Conservation (phyloP, 169 alveolate genomes). For the Babesia caballi region DNA sequence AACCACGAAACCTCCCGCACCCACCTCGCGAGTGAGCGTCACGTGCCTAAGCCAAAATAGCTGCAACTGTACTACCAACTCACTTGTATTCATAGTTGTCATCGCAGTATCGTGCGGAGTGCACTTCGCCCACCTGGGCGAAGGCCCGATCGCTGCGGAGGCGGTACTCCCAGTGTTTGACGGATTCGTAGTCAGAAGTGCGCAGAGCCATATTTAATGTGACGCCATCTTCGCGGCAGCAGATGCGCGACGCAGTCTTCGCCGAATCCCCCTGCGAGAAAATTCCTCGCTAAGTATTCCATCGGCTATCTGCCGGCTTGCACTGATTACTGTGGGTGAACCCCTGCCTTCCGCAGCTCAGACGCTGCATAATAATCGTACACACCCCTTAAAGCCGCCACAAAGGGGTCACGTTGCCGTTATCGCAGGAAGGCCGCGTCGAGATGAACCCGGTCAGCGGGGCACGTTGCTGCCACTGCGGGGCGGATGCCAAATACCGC, state of each 20-base stretch:
- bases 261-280: background rate
- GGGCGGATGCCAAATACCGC: constrained; percentile 30
- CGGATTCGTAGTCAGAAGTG: background rate
- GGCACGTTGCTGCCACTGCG: constrained; percentile 31
- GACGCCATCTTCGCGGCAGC: background rate
- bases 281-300: background rate
- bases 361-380: background rate
- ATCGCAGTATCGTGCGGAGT: constrained; percentile 25
- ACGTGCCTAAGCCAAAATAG: constrained; percentile 10
- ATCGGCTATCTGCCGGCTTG: background rate
- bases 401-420: background rate
- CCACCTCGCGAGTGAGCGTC: constrained; percentile 33
- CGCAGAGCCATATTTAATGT: constrained; percentile 13
- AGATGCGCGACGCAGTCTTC: background rate
- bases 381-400: background rate
- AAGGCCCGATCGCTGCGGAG: constrained; percentile 24
- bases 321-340: too few species aligned
- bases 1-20: background rate
- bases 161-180: constrained; percentile 53
- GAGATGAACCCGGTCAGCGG: background rate
- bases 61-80: background rate
- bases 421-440: background rate
- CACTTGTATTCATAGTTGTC: constrained; percentile 41
- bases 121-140: constrained; percentile 16
- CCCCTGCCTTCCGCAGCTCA: too few species aligned